Conservation (phyloP, 805 yeast species). For the Candida sithepensis region DNA sequence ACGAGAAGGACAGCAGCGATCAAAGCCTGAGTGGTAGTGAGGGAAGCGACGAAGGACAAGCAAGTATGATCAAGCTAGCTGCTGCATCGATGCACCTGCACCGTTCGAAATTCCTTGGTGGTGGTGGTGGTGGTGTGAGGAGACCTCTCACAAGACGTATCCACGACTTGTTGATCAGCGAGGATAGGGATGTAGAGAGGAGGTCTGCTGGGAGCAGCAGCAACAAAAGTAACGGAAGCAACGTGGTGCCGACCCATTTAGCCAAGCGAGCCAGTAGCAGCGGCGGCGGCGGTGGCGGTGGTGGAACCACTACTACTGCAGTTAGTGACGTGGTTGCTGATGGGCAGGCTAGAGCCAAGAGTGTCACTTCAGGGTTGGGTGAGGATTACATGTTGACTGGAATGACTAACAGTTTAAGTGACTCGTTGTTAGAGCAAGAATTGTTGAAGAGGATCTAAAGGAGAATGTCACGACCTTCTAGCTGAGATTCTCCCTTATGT, state of each 20-base stretch:
- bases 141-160: not conserved
- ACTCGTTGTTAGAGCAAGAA: conserved; percentile 28
- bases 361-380: not conserved
- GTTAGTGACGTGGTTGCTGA: conserved; percentile 1
- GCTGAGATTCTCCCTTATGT: no score
- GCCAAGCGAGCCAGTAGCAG: no score
- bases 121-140: not conserved
- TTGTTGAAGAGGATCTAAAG: conserved; percentile 18
- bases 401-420: conserved; percentile 22
- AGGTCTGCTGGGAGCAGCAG: no score
- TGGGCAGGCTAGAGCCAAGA: not conserved
- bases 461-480: no score
- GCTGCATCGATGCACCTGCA: conserved; percentile 25
- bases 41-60: not conserved
- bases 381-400: conserved; percentile 18
- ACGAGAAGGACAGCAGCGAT: no score
- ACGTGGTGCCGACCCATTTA: no score
- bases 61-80: conserved; percentile 20
- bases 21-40: no score
- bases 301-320: not conserved
- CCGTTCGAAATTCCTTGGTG: conserved; percentile 13
- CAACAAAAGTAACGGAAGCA: no score
- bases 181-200: no score
- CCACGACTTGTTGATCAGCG: not conserved
- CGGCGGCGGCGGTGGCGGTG: no score